Base-by-base conservation (phyloP, 371 early-diverging fungal genomes). In the Mucor sp. region DNA sequence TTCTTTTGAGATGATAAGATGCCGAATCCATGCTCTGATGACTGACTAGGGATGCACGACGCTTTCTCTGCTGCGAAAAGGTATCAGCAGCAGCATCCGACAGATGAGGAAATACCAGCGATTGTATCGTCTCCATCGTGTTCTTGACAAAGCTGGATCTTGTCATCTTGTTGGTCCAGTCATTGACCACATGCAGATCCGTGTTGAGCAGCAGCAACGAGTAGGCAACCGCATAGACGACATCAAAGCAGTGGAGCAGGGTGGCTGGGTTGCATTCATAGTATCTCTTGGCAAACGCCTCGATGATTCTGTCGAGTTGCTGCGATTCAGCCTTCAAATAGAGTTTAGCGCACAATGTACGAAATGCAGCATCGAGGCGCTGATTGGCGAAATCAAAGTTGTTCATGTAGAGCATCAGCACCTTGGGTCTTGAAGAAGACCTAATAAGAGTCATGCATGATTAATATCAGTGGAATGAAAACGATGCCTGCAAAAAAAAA, bases 151-250 rank as follows among this genome's bases (percentile, higher is more conserved):
- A 89, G 17, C 82, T 81, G 0, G 75, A 67, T 23, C 74, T 65
- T 11, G 83, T 78, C 87, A 89, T 89, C 60, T 74, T 82, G 44
- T 82, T 86, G 2, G 67, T 71, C 47, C 55, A 58, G 8, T 56
- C 61, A 50, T 85, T 82, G 12, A 90, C 90, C 39, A 93, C 81
- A 71, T 95, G 92, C 27, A 96, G 76, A 69, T 97, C 97, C 0
- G 97, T 97, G 74, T 97, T 97, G 6, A 97, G 84, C 35, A 97
- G 72, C 62, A 97, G 75, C 5, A 94, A 58, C 17, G 95, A 94
- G 72, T 93, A 96, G 0, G 91, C 79, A 58, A 95, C 86, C 0
- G 91, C 91, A 68, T 97, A 89, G 0, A 94, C 90, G 7, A 92
- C 90, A 68, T 90, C 90, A 50, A 64, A 56, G 33, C 60, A 64